Conservation (phyloP, 1,284 basidiomycete species). For the Thelephora terrestris region DNA sequence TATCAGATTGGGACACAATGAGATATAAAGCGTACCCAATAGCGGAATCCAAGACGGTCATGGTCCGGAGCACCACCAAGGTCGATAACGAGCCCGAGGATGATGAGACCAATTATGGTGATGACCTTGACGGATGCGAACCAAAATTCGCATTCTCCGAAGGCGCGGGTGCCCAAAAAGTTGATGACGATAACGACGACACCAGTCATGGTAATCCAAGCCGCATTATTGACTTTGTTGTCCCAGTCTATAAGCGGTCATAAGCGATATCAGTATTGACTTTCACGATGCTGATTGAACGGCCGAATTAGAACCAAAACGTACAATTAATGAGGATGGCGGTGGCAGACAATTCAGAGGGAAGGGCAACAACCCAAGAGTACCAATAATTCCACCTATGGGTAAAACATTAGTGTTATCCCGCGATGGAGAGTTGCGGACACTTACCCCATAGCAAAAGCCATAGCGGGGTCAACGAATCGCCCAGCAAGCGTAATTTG, state of each 20-base stretch:
- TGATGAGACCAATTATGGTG: constrained; percentile 57
- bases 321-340: constrained; percentile 74
- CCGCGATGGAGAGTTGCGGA: background rate
- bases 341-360: constrained; percentile 70
- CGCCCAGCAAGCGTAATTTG: too few species aligned
- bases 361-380: constrained; percentile 53
- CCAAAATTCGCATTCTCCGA: constrained; percentile 68
- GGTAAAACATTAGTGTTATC: background rate
- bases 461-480: constrained; percentile 72
- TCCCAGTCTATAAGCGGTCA: constrained; percentile 17
- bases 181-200: constrained; percentile 70
- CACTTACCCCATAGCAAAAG: constrained; percentile 64
- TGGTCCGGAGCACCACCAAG: constrained; percentile 54
- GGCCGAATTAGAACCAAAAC: constrained; percentile 23
- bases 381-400: background rate
- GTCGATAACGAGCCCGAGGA: constrained; percentile 64
- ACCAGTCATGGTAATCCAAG: constrained; percentile 71
- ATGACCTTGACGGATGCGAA: constrained; percentile 75
- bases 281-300: constrained; percentile 18
- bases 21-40: constrained; percentile 15
- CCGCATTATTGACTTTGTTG: constrained; percentile 45
- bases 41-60: constrained; percentile 28
- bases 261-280: background rate
- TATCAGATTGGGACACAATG: background rate
- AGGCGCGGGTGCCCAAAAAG: constrained; percentile 63